A percentile compares a stretch with the other conserved stretches of the same genome.
These are phyloP conservation scores for Hymenoscyphus linearis DNA, from an alignment of 2,329 filamentous ascomycete species.

Conservation along the genomic window DNA sequence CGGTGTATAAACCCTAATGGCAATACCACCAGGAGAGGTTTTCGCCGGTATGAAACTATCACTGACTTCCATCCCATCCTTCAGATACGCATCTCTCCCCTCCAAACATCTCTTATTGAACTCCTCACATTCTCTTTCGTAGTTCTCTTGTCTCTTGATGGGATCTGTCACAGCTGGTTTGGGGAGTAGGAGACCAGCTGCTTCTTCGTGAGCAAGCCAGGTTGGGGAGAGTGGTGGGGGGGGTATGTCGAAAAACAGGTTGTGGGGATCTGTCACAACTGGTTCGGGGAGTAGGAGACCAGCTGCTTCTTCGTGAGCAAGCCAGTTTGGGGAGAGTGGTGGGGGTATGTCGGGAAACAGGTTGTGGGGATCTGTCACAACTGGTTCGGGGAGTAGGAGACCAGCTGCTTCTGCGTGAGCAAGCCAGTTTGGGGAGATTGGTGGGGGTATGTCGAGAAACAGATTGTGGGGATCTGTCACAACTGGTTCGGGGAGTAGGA, in stretches of 20 bases:
- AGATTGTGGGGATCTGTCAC: conserved; percentile 21
- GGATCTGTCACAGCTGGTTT: conserved; percentile 25
- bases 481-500: conserved; percentile 27
- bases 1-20: conserved; percentile 18
- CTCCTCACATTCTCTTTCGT: conserved; percentile 38
- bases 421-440: conserved; percentile 38
- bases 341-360: conserved; percentile 27
- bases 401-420: conserved; percentile 33
- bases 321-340: conserved; percentile 38
- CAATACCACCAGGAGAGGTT: too few species aligned
- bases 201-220: conserved; percentile 38
- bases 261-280: conserved; percentile 18
- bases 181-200: conserved; percentile 27
- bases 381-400: conserved; percentile 27
- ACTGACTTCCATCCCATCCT: conserved; percentile 30
- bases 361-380: conserved; percentile 15
- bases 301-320: conserved; percentile 31
- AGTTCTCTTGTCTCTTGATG: conserved; percentile 27
- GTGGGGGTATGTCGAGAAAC: conserved; percentile 30
- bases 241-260: conserved; percentile 14
- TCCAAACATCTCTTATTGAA: conserved; percentile 35
- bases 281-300: conserved; percentile 28
- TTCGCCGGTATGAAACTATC: conserved; percentile 16
- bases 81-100: conserved; percentile 35
- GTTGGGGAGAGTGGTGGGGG: conserved; percentile 36